Evolutionary conservation across 257 asterid genomes (phyloP).

Genomic region (Przewalskia tangutica): DNA sequence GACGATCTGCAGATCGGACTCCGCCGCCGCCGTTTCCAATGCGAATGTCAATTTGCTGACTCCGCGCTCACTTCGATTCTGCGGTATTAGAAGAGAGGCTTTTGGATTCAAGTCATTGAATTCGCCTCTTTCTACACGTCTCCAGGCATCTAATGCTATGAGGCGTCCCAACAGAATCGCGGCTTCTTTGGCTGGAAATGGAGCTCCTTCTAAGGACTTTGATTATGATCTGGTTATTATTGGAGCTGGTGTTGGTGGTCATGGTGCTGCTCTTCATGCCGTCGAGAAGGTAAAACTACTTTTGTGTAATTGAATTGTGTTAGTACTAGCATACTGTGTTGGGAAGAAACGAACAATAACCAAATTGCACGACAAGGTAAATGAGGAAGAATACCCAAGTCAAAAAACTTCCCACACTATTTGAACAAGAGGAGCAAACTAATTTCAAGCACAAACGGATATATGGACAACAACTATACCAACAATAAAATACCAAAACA

Average conservation of each 20-base stretch:
- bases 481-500: too few species aligned
- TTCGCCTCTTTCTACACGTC: constrained; percentile 8
- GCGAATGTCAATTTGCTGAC: constrained; percentile 6
- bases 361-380: too few species aligned
- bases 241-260: constrained; percentile 98
- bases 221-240: constrained; percentile 93
- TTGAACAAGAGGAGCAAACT: too few species aligned
- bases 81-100: constrained; percentile 74
- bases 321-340: too few species aligned
- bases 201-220: constrained; percentile 42
- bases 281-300: constrained; percentile 55
- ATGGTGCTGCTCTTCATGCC: constrained; percentile 98
- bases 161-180: constrained; percentile 20
- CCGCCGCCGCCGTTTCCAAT: neutral
- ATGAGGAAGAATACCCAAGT: too few species aligned
- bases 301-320: neutral
- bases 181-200: constrained; percentile 46
- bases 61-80: constrained; percentile 70
- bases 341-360: too few species aligned
- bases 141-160: constrained; percentile 7
- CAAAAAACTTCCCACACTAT: too few species aligned
- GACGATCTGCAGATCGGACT: constrained; percentile 35
- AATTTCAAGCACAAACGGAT: too few species aligned
- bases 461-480: too few species aligned
- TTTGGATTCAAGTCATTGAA: constrained; percentile 16